Evolutionary conservation across 805 yeast genomes (phyloP), one percentile per base, ranked within the genome.

Genomic region (Priceomyces fermenticarens): DNA sequence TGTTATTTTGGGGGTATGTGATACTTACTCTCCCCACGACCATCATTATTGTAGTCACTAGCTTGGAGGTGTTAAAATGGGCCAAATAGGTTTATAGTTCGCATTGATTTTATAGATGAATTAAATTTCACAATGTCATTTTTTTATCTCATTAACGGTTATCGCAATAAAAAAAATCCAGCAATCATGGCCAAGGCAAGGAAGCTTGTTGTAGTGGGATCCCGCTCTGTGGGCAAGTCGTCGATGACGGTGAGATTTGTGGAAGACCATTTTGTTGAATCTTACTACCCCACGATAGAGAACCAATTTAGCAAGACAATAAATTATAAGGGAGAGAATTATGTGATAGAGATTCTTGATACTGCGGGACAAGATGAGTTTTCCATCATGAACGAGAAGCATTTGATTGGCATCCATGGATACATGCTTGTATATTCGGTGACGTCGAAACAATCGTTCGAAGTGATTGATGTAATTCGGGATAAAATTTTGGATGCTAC

Each of bases 291-390:
- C 25, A 89, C 97, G 4, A 86, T 87, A 46, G 95, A 88, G 59
- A 88, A 86, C 62, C 90, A 85, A 62, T 86, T 85, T 62, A 73
- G 81, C 56, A 88, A 85, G 58, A 72, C 74, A 28, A 73, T 88
- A 55, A 73, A 72, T 43, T 78, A 83, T 60, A 78, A 84, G 45
- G 85, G 84, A 46, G 83, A 81, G 51, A 86, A 83, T 40, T 89
- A 85, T 58, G 81, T 82, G 39, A 78, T 90, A 17, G 96, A 88
- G 59, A 85, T 89, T 40, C 68, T 88, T 45, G 97, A 89, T 57
- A 89, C 97, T 0, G 96, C 96, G 0, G 97, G 97, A 6, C 95
- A 88, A 67, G 96, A 88, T 62, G 96, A 88, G 67, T 86, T 83
- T 58, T 78, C 88, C 36, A 79, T 86, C 48, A 76, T 89, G 63